Evolutionary conservation across 192 early-diverging fungal genomes (phyloP), one percentile per base, ranked within the genome.

Genomic region (Phycomyces nitens): DNA sequence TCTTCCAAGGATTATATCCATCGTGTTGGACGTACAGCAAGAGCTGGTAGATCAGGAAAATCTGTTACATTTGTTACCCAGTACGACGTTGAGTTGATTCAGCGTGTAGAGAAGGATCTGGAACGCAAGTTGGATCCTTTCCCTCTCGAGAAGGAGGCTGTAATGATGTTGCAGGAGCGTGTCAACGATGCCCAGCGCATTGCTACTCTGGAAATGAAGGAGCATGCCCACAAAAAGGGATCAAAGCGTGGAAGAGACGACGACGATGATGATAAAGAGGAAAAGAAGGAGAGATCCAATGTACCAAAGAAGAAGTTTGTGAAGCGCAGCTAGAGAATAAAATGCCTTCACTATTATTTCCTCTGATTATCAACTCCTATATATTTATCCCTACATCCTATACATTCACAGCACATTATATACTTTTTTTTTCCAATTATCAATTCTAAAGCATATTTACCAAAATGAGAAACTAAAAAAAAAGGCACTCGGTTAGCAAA

Each of bases 41-140:
- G 92, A 64, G 92, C 92, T 16, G 92, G 92, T 10, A 76, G 89
- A 39, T 87, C 89, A 1, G 92, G 92, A 16, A 84, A 88, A 53
- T 87, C 91, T 3, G 78, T 92, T 7, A 92, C 92, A 47, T 87
- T 93, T 75, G 88, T 91, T 14, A 88, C 86, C 40, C 92, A 93
- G 64, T 97, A 98, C 67, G 96, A 98, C 72, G 87, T 98, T 18
- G 96, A 98, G 75, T 80, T 93, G 57, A 90, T 92, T 71, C 94
- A 96, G 74, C 83, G 95, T 41, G 93, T 98, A 53, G 96, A 98
- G 74, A 87, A 93, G 54, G 90, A 91, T 29, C 77, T 99, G 60
- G 82, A 82, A 43, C 94, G 89, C 67, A 95, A 97, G 71, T 73
- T 99, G 60, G 87, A 89, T 38, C 82, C 84, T 62, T 97, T 91